A percentile compares a stretch with the other conserved stretches of the same genome.
Evolutionary conservation across 2,329 filamentous ascomycete genomes (phyloP).

Genomic region (Exserohilum turcica): DNA sequence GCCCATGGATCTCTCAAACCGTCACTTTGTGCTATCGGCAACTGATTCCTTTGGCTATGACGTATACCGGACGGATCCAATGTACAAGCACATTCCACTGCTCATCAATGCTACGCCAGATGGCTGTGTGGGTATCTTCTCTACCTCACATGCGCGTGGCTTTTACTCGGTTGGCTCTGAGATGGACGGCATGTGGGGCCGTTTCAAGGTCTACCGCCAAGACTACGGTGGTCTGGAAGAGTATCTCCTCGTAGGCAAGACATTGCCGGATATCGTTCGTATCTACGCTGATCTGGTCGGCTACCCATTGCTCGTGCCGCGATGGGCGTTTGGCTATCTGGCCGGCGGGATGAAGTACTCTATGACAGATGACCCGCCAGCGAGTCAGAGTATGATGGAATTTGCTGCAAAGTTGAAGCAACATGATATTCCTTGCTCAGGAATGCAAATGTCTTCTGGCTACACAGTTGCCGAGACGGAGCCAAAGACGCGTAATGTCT

Average conservation of each 20-base stretch:
- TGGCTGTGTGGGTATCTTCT: slow-evolving; percentile 71
- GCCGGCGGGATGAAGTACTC: slow-evolving; percentile 69
- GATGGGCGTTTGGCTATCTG: slow-evolving; percentile 76
- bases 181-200: slow-evolving; percentile 77
- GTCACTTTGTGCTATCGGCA: slow-evolving; percentile 68
- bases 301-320: slow-evolving; percentile 69
- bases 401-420: slow-evolving; percentile 66
- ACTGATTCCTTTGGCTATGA: slow-evolving; percentile 78
- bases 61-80: slow-evolving; percentile 69
- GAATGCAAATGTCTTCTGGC: slow-evolving; percentile 73
- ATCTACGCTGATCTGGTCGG: slow-evolving; percentile 71
- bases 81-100: slow-evolving; percentile 77
- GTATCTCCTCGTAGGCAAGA: slow-evolving; percentile 70
- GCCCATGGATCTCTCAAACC: slow-evolving; percentile 72
- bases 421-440: slow-evolving; percentile 71
- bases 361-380: slow-evolving; percentile 61
- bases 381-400: slow-evolving; percentile 62
- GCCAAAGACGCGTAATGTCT: slow-evolving; percentile 73
- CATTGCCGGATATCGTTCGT: slow-evolving; percentile 67
- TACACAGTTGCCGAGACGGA: slow-evolving; percentile 71
- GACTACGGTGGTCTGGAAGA: slow-evolving; percentile 74
- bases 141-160: slow-evolving; percentile 67
- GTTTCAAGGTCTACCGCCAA: slow-evolving; percentile 75
- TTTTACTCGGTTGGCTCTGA: slow-evolving; percentile 71
- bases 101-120: slow-evolving; percentile 69